These are phyloP conservation scores for Dendryphion nanum DNA, from an alignment of 2,329 filamentous ascomycete species.

Conservation along the genomic window DNA sequence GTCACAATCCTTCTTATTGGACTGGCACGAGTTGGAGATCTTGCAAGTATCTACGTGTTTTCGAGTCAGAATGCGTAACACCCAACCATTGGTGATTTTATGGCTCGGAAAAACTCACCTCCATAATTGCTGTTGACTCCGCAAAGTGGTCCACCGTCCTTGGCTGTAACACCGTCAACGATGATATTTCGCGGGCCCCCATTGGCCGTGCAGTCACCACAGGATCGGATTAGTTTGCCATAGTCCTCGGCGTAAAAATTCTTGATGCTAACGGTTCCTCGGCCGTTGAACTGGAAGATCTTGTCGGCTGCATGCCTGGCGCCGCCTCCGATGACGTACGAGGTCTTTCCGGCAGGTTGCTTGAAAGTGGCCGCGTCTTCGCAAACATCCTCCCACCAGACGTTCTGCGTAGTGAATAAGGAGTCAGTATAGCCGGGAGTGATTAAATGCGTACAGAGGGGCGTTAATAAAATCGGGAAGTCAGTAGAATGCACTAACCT, in stretches of 20 bases:
- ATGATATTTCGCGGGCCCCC: neutral
- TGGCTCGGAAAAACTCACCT: constrained; percentile 24
- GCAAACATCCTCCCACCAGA: constrained; percentile 36
- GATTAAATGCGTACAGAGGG: constrained; percentile 2
- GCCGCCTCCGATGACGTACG: constrained; percentile 28
- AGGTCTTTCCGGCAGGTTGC: constrained; percentile 21
- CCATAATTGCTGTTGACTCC: constrained; percentile 31
- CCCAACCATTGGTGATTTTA: too few relatives aligned
- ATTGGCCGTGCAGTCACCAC: neutral
- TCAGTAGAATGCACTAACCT: constrained; percentile 8
- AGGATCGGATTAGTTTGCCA: neutral
- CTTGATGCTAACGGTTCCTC: constrained; percentile 31
- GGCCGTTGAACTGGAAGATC: constrained; percentile 34
- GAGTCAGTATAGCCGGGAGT: neutral
- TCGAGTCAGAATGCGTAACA: too few relatives aligned
- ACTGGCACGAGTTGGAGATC: too few relatives aligned
- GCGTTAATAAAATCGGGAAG: neutral
- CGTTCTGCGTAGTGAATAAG: constrained; percentile 11
- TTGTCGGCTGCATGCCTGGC: constrained; percentile 27
- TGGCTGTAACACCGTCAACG: constrained; percentile 26
- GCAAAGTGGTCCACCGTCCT: constrained; percentile 30
- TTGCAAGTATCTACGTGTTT: too few relatives aligned
- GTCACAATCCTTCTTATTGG: too few relatives aligned
- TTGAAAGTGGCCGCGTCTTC: constrained; percentile 40
- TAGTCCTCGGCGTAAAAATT: neutral